Percentiles rank a stretch among this genome's conserved stretches.
These are phyloP conservation scores for Hypericum perforatum DNA, from an alignment of 345 rosid genomes.

Conservation along the genomic window DNA sequence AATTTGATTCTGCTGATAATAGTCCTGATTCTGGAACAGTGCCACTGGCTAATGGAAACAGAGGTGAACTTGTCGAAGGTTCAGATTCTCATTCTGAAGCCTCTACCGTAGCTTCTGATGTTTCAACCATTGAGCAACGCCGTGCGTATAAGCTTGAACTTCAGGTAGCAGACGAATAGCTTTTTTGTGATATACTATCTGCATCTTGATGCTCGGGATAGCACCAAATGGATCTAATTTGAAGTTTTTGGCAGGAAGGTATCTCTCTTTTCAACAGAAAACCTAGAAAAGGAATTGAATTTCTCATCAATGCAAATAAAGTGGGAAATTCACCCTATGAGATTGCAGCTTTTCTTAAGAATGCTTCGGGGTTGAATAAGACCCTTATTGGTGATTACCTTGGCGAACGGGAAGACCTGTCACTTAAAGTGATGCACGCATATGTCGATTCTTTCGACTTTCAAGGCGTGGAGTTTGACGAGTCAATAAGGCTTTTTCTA, in stretches of 20 bases:
- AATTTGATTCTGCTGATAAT: conserved; percentile 52
- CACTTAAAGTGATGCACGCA: conserved; percentile 97
- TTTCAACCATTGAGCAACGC: conserved; percentile 85
- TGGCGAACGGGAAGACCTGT: conserved; percentile 94
- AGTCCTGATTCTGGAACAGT: conserved; percentile 50
- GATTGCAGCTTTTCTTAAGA: conserved; percentile 85
- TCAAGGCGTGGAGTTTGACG: conserved; percentile 84
- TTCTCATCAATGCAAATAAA: conserved; percentile 88
- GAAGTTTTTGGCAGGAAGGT: conserved; percentile 91
- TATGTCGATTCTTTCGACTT: conserved; percentile 94
- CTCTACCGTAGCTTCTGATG: conserved; percentile 73
- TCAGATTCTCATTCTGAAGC: conserved; percentile 88
- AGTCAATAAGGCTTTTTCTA: conserved; percentile 78
- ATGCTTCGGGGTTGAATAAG: conserved; percentile 84
- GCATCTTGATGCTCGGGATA: conserved; percentile 5
- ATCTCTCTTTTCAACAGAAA: conserved; percentile 94
- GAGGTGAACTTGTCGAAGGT: conserved; percentile 66
- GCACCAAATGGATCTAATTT: conserved; percentile 27
- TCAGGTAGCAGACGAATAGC: conserved; percentile 41
- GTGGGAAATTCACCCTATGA: conserved; percentile 90
- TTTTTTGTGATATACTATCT: not conserved
- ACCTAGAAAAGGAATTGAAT: conserved; percentile 94
- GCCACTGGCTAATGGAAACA: conserved; percentile 71
- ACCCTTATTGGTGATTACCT: conserved; percentile 90
- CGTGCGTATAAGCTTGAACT: conserved; percentile 99